Base-by-base conservation (phyloP, 148 eudicot species). In the Diospyros kaki region DNA sequence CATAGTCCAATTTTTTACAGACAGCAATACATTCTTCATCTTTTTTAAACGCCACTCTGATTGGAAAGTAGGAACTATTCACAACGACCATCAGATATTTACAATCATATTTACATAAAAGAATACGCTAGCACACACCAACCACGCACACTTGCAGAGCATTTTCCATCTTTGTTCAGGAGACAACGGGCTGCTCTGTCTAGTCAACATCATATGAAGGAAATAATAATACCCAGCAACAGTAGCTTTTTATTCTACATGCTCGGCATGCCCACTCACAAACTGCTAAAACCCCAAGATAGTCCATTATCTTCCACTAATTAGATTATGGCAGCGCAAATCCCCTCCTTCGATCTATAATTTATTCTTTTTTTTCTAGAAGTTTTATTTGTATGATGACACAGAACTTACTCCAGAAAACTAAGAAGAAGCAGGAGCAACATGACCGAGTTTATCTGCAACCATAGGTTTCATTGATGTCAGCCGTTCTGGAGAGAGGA, bases 401-500 rank as follows among this genome's bases (percentile, higher is more conserved):
- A 40, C 38, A 10, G 43, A 46, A 62, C 53, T 28, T 18, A 58
- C 0, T 3, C 68, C 64, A 45, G 43, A 73, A 63, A 48, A 48
- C 40, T 2, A 62, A 46, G 66, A 45, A 60, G 78, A 48, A 68
- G 64, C 73, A 69, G 41, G 52, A 69, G 58, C 68, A 53, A 42
- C 56, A 43, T 46, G 42, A 46, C 66, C 56, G 28, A 28, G 28
- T 28, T 28, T 28, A 50, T 38, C 55, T 51, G 28, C 4, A 4
- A 9, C 28, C 28, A 28, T 28, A 28, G 28, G 28, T 28, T 28
- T 0, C 28, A 28, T 28, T 28, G 28, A 64, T 50, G 78, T 90
- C 84, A 84, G 84, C 58, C 63, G 78, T 64, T 79, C 61, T 72
- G 87, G 58, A 90, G 87, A 66, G 89, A 83, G 63, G 90, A 86